Base-by-base conservation (phyloP, 2,329 filamentous ascomycete species). In the Nemania bipapillata region DNA sequence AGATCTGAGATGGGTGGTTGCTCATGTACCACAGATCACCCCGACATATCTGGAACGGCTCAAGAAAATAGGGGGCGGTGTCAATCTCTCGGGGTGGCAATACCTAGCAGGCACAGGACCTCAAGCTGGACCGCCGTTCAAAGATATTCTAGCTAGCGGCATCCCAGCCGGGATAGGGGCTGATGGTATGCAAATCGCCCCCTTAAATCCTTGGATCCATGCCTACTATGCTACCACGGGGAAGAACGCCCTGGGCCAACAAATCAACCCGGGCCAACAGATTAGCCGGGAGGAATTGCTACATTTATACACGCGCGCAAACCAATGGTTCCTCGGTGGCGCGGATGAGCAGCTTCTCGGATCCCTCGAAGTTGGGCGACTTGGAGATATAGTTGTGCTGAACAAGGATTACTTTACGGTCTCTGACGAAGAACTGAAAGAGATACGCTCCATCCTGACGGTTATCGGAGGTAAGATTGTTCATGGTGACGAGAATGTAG, bases 141-240 rank as follows among this genome's bases (percentile, higher is more conserved):
- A 70, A 11, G 71, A 70, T 8, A 74, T 79, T 47, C 55, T 78
- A 17, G 75, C 73, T 30, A 78, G 76, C 53, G 75, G 74, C 2
- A 75, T 78, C 24, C 72, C 64, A 1, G 74, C 73, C 9, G 75
- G 75, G 0, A 73, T 77, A 12, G 76, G 76, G 0, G 73, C 66
- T 8, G 76, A 78, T 17, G 76, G 76, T 8, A 76, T 75, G 66
- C 74, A 77, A 47, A 76, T 77, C n/a, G 76, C 75, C 26, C 75
- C 76, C 2, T 35, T 77, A 63, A 77, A 73, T 50, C 76, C 76
- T n/a, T 76, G 74, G 74, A 64, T 75, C 22, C 76, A 77, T 28
- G 69, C 70, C 9, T 78, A 78, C 52, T 77, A 76, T 47, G 76
- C 76, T 15, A 72, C 72, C 3, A 77, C 75, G n/a, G 76, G 76